Base-by-base conservation (phyloP, 1,139 yeast genomes). In the Yamadazyma sp. region DNA sequence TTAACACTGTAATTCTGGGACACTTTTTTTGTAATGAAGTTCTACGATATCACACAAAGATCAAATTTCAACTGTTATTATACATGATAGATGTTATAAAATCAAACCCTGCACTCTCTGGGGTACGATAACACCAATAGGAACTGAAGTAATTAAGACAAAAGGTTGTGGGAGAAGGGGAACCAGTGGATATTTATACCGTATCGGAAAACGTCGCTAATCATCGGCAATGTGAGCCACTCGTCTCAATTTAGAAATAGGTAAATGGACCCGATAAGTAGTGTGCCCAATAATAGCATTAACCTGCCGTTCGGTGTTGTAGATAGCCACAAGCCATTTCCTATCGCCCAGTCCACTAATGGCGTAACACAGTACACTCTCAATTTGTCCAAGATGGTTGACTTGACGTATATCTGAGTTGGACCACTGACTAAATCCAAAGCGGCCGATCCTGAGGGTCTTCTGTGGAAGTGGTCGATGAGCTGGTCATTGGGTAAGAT, bases 241-340 rank as follows among this genome's bases (percentile, higher is more conserved):
- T 38, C 37, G 34, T 12, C 29, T 17, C 25, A 37, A 24, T 20
- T 34, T 27, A 39, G 40, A 22, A 38, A 36, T 5, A 40, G 7
- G 12, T 36, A 40, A n/a, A 40, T 26, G 5, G 38, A 38, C 20
- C 41, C 40, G 31, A 39, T 14, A 22, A 42, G 25, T 28, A 43
- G 27, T 10, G 33, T 15, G 8, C 34, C 28, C 9, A 45, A 23
- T 11, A 49, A 44, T 15, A 59, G 17, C 2, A 45, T 12, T 24
- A 68, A 18, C 32, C 81, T 58, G 2, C 82, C 82, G 5, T 44
- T 52, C 0, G 59, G 46, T 0, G 79, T 73, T 2, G 68, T 62
- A 1, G 58, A 47, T 7, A 71, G 46, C 66, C 70, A 74, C 34
- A 77, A 56, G 0, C 58, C 53, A 39, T 60, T 56, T 1, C 80